These are phyloP conservation scores for Rhodosporidiobolus odoratus DNA, from an alignment of 768 basidiomycete genomes.

Conservation along the genomic window DNA sequence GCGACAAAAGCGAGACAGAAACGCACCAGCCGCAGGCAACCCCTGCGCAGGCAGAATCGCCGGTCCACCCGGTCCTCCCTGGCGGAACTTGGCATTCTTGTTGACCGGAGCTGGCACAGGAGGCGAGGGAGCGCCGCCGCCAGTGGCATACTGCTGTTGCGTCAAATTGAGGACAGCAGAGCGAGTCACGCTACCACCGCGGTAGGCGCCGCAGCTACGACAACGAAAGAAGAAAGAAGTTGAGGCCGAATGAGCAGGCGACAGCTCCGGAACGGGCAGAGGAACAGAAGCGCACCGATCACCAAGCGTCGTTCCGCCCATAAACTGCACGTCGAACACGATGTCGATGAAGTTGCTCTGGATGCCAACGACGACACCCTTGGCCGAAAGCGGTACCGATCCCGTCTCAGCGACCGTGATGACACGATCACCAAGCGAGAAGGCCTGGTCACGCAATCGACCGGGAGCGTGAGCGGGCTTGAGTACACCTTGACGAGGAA, in stretches of 20 bases:
- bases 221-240: background rate
- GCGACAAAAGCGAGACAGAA: too few relatives aligned
- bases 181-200: constrained; percentile 81
- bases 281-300: constrained; percentile 58
- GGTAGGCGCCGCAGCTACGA: constrained; percentile 80
- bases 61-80: constrained; percentile 26
- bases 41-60: constrained; percentile 30
- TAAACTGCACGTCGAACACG: constrained; percentile 91
- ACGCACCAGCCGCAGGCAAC: constrained; percentile 30
- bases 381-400: constrained; percentile 79
- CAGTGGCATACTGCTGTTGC: constrained; percentile 71
- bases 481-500: constrained; percentile 84
- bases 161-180: constrained; percentile 83
- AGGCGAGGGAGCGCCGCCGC: background rate
- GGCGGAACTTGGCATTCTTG: constrained; percentile 25
- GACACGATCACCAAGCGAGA: constrained; percentile 84
- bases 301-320: constrained; percentile 80
- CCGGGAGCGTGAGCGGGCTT: constrained; percentile 87
- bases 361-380: constrained; percentile 89
- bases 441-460: constrained; percentile 80
- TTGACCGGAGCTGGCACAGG: background rate
- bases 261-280: too few relatives aligned
- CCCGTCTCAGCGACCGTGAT: constrained; percentile 95
- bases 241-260: too few relatives aligned
- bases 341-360: constrained; percentile 85